Evolutionary conservation across 2,329 filamentous ascomycete species (phyloP), one percentile per base, ranked within the genome.

Genomic region (Gyromitra esculenta): DNA sequence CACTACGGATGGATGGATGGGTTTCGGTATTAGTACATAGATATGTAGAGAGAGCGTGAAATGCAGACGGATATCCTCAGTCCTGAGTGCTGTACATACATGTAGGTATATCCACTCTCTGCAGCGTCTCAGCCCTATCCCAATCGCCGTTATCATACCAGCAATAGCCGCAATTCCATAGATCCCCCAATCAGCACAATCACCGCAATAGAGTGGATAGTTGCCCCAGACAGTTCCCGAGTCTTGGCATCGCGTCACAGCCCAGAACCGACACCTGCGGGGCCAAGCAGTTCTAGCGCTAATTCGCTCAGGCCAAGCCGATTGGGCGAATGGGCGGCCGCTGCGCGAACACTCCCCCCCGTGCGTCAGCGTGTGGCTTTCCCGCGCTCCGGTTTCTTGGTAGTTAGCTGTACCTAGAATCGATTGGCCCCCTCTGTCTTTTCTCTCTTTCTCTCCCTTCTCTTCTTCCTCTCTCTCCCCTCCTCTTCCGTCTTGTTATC

Each of bases 311-410:
- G 8, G 25, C 7, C 21, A 5, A 5, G 18, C 21, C 7, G 15
- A 3, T 35, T 41, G 50, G 45, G 68, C 68, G 15, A 45, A 35
- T 68, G 8, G 48, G 15, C 8, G 43, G 21, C 7, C 60, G 39
- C 18, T 39, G 13, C 60, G 52, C 41, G 43, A 66, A 48, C 45
- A 21, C 41, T 11, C n/a, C 52, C 18, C 18, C 64, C 39, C 65
- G 65, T 69, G 65, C 65, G 65, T 69, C 65, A 69, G 65, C 48
- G 18, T 69, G 39, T 69, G 65, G 65, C 52, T 69, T 39, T 18
- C 57, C 43, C 57, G 35, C 65, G 31, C 31, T 57, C 70, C 54
- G 54, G 39, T 66, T 73, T 43, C 60, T 37, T 60, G 57, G 43
- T 45, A 31, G 9, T 45, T 45, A 15, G 15, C 41, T 52, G 48